Conservation (phyloP, 1,139 yeast genomes). For the Yamadazyma pseudoaaseri region DNA sequence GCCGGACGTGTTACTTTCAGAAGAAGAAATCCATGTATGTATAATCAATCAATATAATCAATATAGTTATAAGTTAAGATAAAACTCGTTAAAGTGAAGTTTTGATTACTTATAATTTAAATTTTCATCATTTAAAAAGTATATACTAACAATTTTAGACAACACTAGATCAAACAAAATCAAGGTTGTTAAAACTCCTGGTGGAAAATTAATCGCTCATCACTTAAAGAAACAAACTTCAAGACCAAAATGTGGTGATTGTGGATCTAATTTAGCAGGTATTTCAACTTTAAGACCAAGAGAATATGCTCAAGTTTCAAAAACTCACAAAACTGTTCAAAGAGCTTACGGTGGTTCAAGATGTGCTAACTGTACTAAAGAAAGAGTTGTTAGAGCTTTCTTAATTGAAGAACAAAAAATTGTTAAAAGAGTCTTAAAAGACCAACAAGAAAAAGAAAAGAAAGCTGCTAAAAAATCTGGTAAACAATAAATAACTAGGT, state of each 20-base stretch:
- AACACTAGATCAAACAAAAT: constrained; percentile 99
- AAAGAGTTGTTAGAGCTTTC: constrained; percentile 98
- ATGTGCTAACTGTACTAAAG: constrained; percentile 98
- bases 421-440: constrained; percentile 98
- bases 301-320: constrained; percentile 90
- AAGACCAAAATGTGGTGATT: constrained; percentile 99
- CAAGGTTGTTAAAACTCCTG: constrained; percentile 99
- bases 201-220: constrained; percentile 97
- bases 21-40: constrained; percentile 54
- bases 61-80: neutral
- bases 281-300: constrained; percentile 95
- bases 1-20: constrained; percentile 56
- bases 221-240: constrained; percentile 94
- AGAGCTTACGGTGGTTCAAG: constrained; percentile 99
- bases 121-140: too few species aligned
- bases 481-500: constrained; percentile 30
- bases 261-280: constrained; percentile 92
- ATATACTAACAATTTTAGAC: constrained; percentile 62
- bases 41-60: constrained; percentile 7
- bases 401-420: constrained; percentile 99
- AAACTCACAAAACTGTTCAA: constrained; percentile 96
- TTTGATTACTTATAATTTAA: too few species aligned
- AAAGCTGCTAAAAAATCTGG: constrained; percentile 48
- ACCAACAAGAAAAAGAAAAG: constrained; percentile 84
- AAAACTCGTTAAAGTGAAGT: too few species aligned